Evolutionary conservation across 306 rosid species (phyloP), one percentile per base, ranked within the genome.

Genomic region (Lupinus albus): DNA sequence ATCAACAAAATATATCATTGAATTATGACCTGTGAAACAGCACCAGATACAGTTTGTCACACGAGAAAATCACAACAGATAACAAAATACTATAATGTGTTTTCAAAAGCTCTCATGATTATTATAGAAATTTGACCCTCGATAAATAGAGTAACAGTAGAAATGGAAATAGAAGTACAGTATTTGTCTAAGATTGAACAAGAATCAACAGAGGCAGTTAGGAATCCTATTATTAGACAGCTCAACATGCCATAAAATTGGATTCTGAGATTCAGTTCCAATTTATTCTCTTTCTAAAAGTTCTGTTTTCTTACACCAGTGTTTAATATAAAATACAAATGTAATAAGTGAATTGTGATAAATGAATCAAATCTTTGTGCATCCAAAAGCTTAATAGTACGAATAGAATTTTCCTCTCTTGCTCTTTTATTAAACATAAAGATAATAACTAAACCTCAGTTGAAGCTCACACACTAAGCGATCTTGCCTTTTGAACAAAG

Each of bases 1-100:
- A 81, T 85, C 95, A 47, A 90, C 99, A 53, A 93, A 90, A 86
- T 90, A 86, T 74, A 93, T 88, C 91, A 85, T 84, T 42, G 99
- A 93, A 80, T 88, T 90, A 70, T 93, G 97, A 55, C 97, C 99
- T 93, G 92, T 33, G 70, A 1, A 76, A 71, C 56, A 77, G 72
- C 42, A 73, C 83, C 69, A 78, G 20, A 78, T 72, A 70, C 36
- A 54, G 72, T 14, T 52, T 12, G 47, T 21, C 75, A 70, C 38
- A 70, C 38, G 54, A 75, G 15, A 61, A 54, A 59, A 45, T 49
- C 16, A 21, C 47, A 74, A 28, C 58, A 72, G 57, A 63, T 42
- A 56, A 13, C n/a, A 60, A 58, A 47, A 47, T 76, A 42, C 13
- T 14, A 20, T 32, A 15, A 50, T 11, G 35, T 39, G 44, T 35